Conservation (phyloP, 257 asterid genomes). For the Lycium barbarum region DNA sequence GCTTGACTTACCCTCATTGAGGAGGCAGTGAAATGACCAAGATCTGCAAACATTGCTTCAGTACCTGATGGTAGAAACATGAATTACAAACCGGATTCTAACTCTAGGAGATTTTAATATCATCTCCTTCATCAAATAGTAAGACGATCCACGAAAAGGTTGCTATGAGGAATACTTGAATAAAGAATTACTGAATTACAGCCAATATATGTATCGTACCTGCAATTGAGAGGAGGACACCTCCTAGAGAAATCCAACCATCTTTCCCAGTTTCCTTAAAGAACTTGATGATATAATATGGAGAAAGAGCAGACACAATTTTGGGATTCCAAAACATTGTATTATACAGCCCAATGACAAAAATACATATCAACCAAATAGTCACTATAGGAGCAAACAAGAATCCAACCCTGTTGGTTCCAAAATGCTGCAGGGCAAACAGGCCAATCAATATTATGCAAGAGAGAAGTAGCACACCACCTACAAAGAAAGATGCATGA, state of each 20-base stretch:
- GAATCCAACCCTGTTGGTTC: conserved; percentile 90
- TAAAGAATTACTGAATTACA: background rate
- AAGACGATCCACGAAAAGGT: background rate
- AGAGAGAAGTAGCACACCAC: conserved; percentile 65
- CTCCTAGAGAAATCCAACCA: conserved; percentile 97
- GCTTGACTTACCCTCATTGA: conserved; percentile 70
- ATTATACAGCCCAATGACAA: conserved; percentile 76
- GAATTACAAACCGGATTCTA: conserved; percentile 10
- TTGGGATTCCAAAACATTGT: conserved; percentile 78
- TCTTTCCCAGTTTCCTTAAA: conserved; percentile 76
- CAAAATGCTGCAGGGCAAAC: conserved; percentile 93
- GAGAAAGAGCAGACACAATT: conserved; percentile 82
- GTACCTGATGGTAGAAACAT: conserved; percentile 63
- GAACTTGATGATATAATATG: conserved; percentile 74
- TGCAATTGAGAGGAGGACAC: conserved; percentile 84
- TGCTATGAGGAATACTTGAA: conserved; percentile 16
- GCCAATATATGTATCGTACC: conserved; percentile 47
- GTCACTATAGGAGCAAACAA: conserved; percentile 91
- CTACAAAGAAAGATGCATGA: conserved; percentile 44
- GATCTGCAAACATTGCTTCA: conserved; percentile 98
- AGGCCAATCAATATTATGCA: conserved; percentile 86
- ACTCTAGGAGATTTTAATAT: background rate
- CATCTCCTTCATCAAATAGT: conserved; percentile 20
- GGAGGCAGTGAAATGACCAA: conserved; percentile 87
- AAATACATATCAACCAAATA: conserved; percentile 83